Evolutionary conservation across 129 eudicot species (phyloP).

Genomic region (Chrysanthemum makinoi): DNA sequence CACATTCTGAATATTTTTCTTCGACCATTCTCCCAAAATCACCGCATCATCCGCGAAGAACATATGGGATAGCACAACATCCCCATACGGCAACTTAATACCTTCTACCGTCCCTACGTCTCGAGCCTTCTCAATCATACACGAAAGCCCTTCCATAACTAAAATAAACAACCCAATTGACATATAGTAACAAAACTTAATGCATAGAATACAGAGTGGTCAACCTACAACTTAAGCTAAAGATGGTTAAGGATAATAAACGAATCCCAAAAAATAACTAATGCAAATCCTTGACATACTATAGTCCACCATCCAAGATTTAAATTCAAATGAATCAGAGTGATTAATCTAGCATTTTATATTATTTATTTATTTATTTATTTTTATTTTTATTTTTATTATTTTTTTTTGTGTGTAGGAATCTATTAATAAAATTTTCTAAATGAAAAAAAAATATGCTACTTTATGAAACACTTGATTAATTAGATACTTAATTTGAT

Average conservation of each 20-base stretch:
- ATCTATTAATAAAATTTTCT: not conserved
- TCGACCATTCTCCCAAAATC: too few species aligned
- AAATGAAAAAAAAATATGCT: not conserved
- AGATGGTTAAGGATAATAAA: slow-evolving; percentile 2
- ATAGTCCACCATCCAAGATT: not conserved
- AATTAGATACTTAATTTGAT: too few species aligned
- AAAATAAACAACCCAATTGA: not conserved
- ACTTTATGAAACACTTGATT: not conserved
- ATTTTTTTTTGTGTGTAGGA: not conserved
- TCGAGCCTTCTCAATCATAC: too few species aligned
- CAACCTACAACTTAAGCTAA: not conserved
- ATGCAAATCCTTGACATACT: slow-evolving; percentile 4
- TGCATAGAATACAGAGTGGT: slow-evolving; percentile 14
- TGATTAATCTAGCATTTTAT: not conserved
- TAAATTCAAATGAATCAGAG: not conserved
- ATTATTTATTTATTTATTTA: not conserved
- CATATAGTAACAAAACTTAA: not conserved
- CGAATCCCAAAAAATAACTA: not conserved
- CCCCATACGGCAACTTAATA: too few species aligned
- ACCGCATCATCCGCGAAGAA: too few species aligned
- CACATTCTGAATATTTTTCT: too few species aligned
- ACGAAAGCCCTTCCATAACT: too few species aligned
- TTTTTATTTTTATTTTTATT: not conserved
- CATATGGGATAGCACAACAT: too few species aligned
- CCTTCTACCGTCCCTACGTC: too few species aligned